Conservation (phyloP, 495 filamentous ascomycete species). For the Oidiodendron maius region DNA sequence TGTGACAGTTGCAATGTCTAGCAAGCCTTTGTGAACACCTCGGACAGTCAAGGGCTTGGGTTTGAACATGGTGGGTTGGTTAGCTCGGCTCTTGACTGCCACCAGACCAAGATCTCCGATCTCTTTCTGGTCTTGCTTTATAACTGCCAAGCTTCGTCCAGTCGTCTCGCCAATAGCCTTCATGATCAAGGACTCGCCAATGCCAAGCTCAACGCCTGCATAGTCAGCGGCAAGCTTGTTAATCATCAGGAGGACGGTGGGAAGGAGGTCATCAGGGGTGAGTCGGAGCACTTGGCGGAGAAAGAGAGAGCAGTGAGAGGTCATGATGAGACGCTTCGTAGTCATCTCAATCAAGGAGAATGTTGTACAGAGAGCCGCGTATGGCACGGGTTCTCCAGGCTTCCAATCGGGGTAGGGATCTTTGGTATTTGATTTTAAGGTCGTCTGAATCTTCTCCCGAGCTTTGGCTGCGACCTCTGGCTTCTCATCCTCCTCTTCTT, state of each 20-base stretch:
- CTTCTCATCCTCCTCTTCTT: constrained; percentile 66
- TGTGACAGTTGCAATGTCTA: constrained; percentile 78
- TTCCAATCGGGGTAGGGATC: constrained; percentile 95
- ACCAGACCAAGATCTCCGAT: constrained; percentile 94
- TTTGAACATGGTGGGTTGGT: constrained; percentile 96
- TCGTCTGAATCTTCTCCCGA: constrained; percentile 78
- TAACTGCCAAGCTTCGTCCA: constrained; percentile 76
- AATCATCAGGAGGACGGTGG: constrained; percentile 90
- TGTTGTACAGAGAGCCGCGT: constrained; percentile 89
- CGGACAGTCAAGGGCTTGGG: constrained; percentile 84
- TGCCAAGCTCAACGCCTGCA: constrained; percentile 90
- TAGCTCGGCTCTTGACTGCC: constrained; percentile 87
- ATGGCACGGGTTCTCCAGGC: constrained; percentile 80
- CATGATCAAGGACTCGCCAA: constrained; percentile 97
- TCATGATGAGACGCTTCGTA: constrained; percentile 79
- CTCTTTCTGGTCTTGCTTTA: constrained; percentile 91
- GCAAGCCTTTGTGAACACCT: constrained; percentile 81
- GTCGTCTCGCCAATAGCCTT: constrained; percentile 95
- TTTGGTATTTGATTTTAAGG: constrained; percentile 54
- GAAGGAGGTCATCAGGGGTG: constrained; percentile 80
- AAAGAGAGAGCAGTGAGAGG: constrained; percentile 83
- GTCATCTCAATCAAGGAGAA: constrained; percentile 94
- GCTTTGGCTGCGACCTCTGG: constrained; percentile 70
- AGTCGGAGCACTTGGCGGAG: constrained; percentile 87
- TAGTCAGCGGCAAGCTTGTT: constrained; percentile 97